Evolutionary conservation across 192 early-diverging fungal genomes (phyloP), one percentile per base, ranked within the genome.

Genomic region (Podila epigama): DNA sequence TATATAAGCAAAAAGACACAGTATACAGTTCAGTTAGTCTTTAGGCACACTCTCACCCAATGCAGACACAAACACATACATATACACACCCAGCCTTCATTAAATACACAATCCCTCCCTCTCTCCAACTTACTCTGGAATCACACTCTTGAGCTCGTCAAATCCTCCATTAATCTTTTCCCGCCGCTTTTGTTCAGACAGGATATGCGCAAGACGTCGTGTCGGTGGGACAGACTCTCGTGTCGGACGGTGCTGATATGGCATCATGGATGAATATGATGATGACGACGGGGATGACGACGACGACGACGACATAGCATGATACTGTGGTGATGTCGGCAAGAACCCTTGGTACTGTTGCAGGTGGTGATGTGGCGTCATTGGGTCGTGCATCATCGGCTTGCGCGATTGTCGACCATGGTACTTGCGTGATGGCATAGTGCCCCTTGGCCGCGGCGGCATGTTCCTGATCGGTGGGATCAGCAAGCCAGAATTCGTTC

Each of bases 111-210:
- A 36, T 16, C 9, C 51, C 35, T 12, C 31, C 27, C 51, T 34
- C 1, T 35, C 32, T 12, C 16, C 10, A n/a, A 33, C 69, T 52
- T 72, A 72, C 69, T 72, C 62, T 11, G 80, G 80, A n/a, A 82
- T 77, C 1, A 78, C 75, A 42, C 69, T 72, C 39, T 78, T 77
- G 10, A 82, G 68, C 54, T 82, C 80, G 11, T 79, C 68, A 60
- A 82, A 82, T 2, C 80, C 80, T 2, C 57, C 37, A 64, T 82
- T 82, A 15, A 82, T 82, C 64, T 82, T 82, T 32, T 79, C 75
- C 27, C 80, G 67, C 5, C 80, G 57, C 39, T 82, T 82, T 55
- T 82, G 75, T 52, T 82, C 80, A 4, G 75, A 70, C 10, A 69
- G 39, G 28, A 82, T 82, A 58, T 82, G 80, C 9, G 80, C 80